Evolutionary conservation across 805 yeast genomes (phyloP).

Genomic region (Candida qinlingensis): DNA sequence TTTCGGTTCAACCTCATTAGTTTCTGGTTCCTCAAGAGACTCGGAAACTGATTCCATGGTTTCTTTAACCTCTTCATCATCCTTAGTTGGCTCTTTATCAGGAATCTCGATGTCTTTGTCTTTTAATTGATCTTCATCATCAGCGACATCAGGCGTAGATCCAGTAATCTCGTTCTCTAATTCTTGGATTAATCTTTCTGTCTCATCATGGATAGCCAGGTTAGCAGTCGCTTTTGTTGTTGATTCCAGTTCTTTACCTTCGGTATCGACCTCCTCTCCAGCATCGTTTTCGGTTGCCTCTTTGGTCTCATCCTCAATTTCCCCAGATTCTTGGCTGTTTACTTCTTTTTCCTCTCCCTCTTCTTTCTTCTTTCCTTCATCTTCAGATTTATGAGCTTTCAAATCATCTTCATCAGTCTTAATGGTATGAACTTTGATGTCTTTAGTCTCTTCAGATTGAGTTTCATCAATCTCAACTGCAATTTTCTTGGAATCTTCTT

Average conservation of each 20-base stretch:
- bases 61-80: conserved; percentile 1
- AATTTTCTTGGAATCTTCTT: neutral
- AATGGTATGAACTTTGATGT: neutral
- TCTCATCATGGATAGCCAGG: conserved; percentile 12
- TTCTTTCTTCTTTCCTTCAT: neutral
- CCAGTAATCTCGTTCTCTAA: conserved; percentile 15
- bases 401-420: neutral
- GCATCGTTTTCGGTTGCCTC: no score
- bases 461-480: neutral
- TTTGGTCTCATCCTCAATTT: neutral
- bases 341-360: neutral
- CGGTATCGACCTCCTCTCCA: no score
- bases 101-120: neutral
- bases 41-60: neutral
- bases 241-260: neutral
- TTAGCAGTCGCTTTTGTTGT: neutral
- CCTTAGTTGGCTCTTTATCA: conserved; percentile 1
- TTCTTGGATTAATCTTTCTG: conserved; percentile 19
- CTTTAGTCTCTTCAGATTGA: neutral
- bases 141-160: neutral
- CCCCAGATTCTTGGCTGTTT: neutral
- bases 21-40: neutral
- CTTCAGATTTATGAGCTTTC: neutral
- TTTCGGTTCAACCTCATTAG: conserved; percentile 5
- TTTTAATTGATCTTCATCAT: neutral